phyloP scores from a whole-genome alignment of 2,329 filamentous ascomycete species.

The Fonsecaea nubica region DNA sequence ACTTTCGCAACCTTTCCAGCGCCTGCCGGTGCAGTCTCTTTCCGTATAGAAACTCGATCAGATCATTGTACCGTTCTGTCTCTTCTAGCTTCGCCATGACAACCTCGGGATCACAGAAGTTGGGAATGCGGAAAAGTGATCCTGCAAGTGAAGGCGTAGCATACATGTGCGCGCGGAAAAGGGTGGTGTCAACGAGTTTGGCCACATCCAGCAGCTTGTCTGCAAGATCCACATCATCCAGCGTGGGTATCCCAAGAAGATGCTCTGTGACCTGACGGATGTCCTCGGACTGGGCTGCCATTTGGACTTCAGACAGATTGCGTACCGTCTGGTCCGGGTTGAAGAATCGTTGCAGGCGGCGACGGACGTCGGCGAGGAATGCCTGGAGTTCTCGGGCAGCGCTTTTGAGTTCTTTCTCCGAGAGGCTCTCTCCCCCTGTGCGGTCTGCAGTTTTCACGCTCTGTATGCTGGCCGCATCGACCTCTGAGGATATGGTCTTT shows the following conservation, averaged over 20 bases:
- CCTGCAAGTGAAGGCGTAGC: conserved; percentile 82
- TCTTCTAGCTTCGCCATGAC: conserved; percentile 92
- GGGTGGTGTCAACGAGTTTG: conserved; percentile 85
- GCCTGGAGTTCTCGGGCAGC: conserved; percentile 83
- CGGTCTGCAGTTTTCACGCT: conserved; percentile 34
- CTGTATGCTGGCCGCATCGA: conserved; percentile 32
- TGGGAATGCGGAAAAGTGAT: conserved; percentile 90
- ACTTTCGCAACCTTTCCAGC: conserved; percentile 78
- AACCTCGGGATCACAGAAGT: conserved; percentile 95
- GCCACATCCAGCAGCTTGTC: conserved; percentile 77
- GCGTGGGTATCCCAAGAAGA: conserved; percentile 56
- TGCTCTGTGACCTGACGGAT: conserved; percentile 54
- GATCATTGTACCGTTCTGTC: conserved; percentile 84
- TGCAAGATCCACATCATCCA: conserved; percentile 67
- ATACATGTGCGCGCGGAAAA: conserved; percentile 96
- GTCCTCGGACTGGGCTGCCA: conserved; percentile 47
- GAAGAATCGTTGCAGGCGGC: conserved; percentile 66
- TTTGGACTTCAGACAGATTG: conserved; percentile 42
- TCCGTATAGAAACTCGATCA: conserved; percentile 97
- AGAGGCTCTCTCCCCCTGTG: conserved; percentile 29
- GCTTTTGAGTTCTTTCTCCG: conserved; percentile 81
- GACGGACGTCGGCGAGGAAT: conserved; percentile 85
- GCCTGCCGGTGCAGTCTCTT: conserved; percentile 92
- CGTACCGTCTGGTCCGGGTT: conserved; percentile 62
- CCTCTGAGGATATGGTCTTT: conserved; percentile 23